phyloP scores from a whole-genome alignment of 768 basidiomycete genomes.

The Boletales sp. region DNA sequence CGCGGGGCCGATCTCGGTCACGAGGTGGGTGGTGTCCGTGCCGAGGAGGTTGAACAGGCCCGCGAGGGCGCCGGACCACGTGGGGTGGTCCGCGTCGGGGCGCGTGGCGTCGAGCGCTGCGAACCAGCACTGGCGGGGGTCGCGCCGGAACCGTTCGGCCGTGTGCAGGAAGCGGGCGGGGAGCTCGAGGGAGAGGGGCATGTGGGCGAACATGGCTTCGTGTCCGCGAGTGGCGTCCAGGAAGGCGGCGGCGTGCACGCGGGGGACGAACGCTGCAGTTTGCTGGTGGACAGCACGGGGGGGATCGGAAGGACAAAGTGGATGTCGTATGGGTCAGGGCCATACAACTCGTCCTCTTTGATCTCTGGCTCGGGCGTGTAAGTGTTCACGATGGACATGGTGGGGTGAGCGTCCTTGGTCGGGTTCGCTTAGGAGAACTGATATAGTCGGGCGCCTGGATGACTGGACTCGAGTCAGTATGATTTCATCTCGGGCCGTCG shows the following conservation, averaged over 20 bases:
- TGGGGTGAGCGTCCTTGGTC: too few relatives aligned
- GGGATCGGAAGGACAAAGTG: conserved; percentile 17
- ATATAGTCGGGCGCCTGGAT: too few relatives aligned
- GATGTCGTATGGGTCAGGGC: conserved; percentile 27
- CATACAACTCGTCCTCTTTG: conserved; percentile 8
- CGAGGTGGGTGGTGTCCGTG: conserved; percentile 14
- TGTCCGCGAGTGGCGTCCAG: conserved; percentile 16
- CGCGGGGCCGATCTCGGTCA: conserved; percentile 32
- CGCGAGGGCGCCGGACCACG: conserved; percentile 30
- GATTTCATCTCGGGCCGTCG: too few relatives aligned
- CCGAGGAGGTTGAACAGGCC: conserved; percentile 36
- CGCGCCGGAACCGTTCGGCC: conserved; percentile 8
- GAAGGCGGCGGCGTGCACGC: conserved; percentile 14
- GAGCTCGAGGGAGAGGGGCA: conserved; percentile 7
- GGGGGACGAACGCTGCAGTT: conserved; percentile 21
- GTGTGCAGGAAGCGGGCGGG: conserved; percentile 9
- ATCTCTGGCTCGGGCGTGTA: too few relatives aligned
- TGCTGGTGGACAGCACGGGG: conserved; percentile 10
- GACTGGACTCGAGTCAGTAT: too few relatives aligned
- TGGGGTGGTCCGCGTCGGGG: conserved; percentile 23
- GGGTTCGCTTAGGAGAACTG: too few relatives aligned
- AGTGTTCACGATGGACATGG: too few relatives aligned
- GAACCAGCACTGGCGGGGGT: conserved; percentile 23
- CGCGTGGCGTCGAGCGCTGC: conserved; percentile 40
- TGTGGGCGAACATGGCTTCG: conserved; percentile 16